phyloP scores from a whole-genome alignment of 1,284 basidiomycete genomes.

The Trametes polyzona region DNA sequence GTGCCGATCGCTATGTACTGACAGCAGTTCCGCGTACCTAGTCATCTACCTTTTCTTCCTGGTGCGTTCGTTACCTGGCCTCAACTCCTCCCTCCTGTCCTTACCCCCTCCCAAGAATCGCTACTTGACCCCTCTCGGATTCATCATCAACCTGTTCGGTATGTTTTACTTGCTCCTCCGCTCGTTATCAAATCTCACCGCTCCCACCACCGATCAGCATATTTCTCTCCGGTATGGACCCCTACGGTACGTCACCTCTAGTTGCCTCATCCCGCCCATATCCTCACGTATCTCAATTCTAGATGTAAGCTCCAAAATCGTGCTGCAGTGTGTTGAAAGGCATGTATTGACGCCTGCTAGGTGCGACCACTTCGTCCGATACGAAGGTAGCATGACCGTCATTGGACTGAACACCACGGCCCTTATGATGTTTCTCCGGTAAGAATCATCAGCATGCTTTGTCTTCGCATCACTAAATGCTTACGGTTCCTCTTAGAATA shows the following conservation, averaged over 20 bases:
- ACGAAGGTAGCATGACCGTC: constrained; percentile 53
- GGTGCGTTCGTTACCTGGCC: constrained; percentile 34
- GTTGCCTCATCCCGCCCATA: neutral
- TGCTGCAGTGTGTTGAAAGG: neutral
- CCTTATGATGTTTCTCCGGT: constrained; percentile 62
- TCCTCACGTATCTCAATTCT: neutral
- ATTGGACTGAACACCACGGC: constrained; percentile 52
- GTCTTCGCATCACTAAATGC: too few relatives aligned
- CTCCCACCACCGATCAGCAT: constrained; percentile 44
- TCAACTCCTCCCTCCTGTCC: neutral
- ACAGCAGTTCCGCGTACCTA: constrained; percentile 17
- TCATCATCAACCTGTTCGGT: constrained; percentile 54
- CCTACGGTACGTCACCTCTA: constrained; percentile 37
- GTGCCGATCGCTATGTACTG: neutral
- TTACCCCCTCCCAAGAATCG: constrained; percentile 41
- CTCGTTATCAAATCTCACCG: neutral
- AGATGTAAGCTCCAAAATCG: constrained; percentile 20
- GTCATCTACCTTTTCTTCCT: constrained; percentile 53
- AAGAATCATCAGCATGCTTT: constrained; percentile 5
- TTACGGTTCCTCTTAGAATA: constrained; percentile 35
- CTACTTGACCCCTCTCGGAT: constrained; percentile 54
- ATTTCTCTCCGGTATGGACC: constrained; percentile 47
- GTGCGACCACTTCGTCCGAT: constrained; percentile 51
- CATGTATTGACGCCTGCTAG: constrained; percentile 28
- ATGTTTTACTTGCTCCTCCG: constrained; percentile 6